Evolutionary conservation across 1,284 basidiomycete species (phyloP).

Genomic region (Sporisorium sorghi): DNA sequence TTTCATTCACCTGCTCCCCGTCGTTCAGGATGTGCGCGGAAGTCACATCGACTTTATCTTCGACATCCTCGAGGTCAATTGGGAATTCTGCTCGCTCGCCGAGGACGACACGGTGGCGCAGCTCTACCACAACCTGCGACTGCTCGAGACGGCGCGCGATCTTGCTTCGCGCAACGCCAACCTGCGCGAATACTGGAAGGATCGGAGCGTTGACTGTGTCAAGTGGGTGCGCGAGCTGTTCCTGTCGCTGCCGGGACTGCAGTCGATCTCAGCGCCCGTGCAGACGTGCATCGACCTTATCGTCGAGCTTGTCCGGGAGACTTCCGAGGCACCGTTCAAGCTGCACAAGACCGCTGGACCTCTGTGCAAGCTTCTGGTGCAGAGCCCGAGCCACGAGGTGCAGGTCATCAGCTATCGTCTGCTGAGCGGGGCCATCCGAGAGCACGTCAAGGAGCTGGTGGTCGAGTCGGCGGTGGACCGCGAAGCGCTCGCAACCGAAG

Average conservation of each 20-base stretch:
- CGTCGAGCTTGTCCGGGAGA: slow-evolving; percentile 50
- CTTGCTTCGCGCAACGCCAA: slow-evolving; percentile 79
- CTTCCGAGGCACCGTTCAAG: slow-evolving; percentile 44
- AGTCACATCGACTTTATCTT: slow-evolving; percentile 92
- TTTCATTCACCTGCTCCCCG: slow-evolving; percentile 82
- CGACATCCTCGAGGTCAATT: slow-evolving; percentile 86
- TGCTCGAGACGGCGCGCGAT: slow-evolving; percentile 80
- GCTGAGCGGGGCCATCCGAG: slow-evolving; percentile 39
- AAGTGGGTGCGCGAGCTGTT: slow-evolving; percentile 76
- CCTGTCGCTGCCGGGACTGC: slow-evolving; percentile 66
- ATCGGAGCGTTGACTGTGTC: slow-evolving; percentile 74
- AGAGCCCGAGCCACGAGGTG: slow-evolving; percentile 46
- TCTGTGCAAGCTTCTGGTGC: slow-evolving; percentile 43
- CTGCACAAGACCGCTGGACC: slow-evolving; percentile 20
- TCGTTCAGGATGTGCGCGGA: slow-evolving; percentile 87
- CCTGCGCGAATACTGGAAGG: slow-evolving; percentile 78
- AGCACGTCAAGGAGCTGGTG: slow-evolving; percentile 58
- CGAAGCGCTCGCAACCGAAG: slow-evolving; percentile 31
- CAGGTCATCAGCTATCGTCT: slow-evolving; percentile 54
- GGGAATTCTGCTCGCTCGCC: slow-evolving; percentile 79
- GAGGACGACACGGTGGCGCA: slow-evolving; percentile 76
- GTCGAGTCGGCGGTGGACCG: slow-evolving; percentile 54
- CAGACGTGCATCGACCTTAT: slow-evolving; percentile 49
- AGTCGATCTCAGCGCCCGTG: slow-evolving; percentile 27
- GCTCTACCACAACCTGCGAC: slow-evolving; percentile 77